A percentile compares a stretch with the other conserved stretches of the same genome.
Conservation (phyloP, 306 rosid genomes). For the Prunus mira region DNA sequence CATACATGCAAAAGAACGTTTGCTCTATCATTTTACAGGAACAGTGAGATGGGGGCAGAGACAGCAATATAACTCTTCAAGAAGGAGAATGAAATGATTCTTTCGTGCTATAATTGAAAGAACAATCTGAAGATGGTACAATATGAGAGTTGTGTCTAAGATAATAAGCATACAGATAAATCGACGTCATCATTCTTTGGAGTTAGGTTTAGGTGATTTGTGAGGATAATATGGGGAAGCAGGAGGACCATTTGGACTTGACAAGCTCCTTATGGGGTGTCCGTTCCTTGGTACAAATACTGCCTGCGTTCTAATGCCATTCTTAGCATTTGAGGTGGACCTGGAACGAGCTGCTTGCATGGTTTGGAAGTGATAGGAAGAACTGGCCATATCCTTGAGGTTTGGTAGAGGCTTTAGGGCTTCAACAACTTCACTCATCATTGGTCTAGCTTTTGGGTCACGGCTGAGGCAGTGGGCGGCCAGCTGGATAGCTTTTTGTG, state of each 20-base stretch:
- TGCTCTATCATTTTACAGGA: no score
- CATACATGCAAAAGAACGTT: no score
- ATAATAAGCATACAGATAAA: constrained; percentile 8
- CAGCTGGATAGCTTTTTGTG: constrained; percentile 68
- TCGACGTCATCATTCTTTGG: constrained; percentile 16
- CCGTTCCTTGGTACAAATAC: constrained; percentile 58
- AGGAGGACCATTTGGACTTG: constrained; percentile 55
- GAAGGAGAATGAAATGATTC: no score
- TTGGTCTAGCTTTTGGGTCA: constrained; percentile 85
- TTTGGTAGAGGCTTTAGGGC: constrained; percentile 68
- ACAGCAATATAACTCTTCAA: not conserved
- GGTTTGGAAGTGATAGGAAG: constrained; percentile 65
- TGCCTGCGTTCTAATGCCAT: constrained; percentile 51
- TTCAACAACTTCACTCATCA: constrained; percentile 78
- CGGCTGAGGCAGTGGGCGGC: constrained; percentile 85
- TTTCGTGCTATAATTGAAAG: constrained; percentile 5
- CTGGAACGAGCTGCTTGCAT: constrained; percentile 66
- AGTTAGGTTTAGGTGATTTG: constrained; percentile 49
- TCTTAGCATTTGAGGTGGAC: constrained; percentile 57
- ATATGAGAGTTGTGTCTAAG: not conserved
- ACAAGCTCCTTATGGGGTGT: constrained; percentile 65
- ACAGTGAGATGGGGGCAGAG: no score
- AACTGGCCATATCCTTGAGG: constrained; percentile 90
- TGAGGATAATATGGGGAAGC: constrained; percentile 57
- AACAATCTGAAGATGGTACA: not conserved